Conservation (phyloP, 331 rosid genomes). For the Quercus lobata region DNA sequence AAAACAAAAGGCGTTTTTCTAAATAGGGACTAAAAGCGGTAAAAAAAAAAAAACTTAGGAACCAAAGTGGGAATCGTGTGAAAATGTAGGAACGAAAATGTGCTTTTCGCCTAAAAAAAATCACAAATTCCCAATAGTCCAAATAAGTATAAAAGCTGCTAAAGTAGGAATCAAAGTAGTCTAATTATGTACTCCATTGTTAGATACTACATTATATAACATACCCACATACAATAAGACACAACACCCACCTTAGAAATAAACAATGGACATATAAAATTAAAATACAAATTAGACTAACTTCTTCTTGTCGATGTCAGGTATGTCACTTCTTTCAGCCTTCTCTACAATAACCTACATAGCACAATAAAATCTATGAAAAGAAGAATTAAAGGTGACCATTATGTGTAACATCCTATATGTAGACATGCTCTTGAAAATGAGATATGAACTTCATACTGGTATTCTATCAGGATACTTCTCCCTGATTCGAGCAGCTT, state of each 20-base stretch:
- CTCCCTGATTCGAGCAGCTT: conserved; percentile 54
- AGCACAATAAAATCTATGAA: conserved; percentile 1
- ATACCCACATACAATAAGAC: neutral
- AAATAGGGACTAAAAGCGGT: no score
- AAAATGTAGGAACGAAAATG: no score
- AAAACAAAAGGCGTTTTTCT: no score
- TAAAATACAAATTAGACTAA: conserved; percentile 11
- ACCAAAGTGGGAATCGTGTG: no score
- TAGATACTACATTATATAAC: neutral
- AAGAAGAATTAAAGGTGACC: neutral
- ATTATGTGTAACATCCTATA: neutral
- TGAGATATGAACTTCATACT: conserved; percentile 18
- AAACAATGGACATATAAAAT: neutral
- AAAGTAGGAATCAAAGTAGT: no score
- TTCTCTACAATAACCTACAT: conserved; percentile 49
- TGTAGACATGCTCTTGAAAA: neutral
- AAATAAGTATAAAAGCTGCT: no score
- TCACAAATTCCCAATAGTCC: no score
- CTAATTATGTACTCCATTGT: no score
- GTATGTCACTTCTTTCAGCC: conserved; percentile 47
- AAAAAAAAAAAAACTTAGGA: no score
- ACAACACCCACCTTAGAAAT: neutral
- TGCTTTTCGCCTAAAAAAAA: no score
- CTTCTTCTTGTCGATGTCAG: conserved; percentile 56
- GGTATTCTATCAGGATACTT: conserved; percentile 53